Evolutionary conservation across 2,329 filamentous ascomycete species (phyloP), one percentile per base, ranked within the genome.

Genomic region (Ophiostoma novo-ulmi): DNA sequence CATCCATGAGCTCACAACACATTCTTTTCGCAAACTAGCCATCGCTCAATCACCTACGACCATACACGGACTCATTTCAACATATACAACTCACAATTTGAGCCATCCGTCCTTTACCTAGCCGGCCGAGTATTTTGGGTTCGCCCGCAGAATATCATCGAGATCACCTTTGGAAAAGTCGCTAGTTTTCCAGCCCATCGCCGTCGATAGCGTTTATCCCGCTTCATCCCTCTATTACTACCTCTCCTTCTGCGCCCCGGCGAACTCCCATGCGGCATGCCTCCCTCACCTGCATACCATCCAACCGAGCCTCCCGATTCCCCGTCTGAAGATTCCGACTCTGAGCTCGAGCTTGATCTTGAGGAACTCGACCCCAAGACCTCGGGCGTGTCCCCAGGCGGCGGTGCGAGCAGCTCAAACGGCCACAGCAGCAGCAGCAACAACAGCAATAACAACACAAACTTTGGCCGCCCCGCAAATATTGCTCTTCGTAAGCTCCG

Each of bases 331-430:
- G 90, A 93, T 78, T 91, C 89, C 78, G 91, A 94, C 78, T 92
- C 89, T 73, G 91, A 94, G 78, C 87, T 90, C 75, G 89, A 92
- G 73, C 84, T 95, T 76, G 90, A 94, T 76, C 85, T 93, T 75
- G 86, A 92, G 77, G 92, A 94, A 82, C 88, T 95, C 75, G 91
- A 94, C 77, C 91, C 91, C 70, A 77, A 77, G 71, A 78, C 78
- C 68, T 26, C 66, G 13, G 69, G 44, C 17, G 61, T 31, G 14
- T 48, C 76, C 78, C 75, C 76, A 79, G 75, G 73, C 77, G 26
- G 61, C 74, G 72, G 72, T 74, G 72, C 68, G 75, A 77, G 68
- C 76, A 76, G 41, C 22, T 26, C 22, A 13, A 58, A 64, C 39
- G 36, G 55, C 22, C 20, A 20, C 26, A 35, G n/a, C 17, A 52